Evolutionary conservation across 768 basidiomycete genomes (phyloP).

Genomic region (Leccinum subtestaceum): DNA sequence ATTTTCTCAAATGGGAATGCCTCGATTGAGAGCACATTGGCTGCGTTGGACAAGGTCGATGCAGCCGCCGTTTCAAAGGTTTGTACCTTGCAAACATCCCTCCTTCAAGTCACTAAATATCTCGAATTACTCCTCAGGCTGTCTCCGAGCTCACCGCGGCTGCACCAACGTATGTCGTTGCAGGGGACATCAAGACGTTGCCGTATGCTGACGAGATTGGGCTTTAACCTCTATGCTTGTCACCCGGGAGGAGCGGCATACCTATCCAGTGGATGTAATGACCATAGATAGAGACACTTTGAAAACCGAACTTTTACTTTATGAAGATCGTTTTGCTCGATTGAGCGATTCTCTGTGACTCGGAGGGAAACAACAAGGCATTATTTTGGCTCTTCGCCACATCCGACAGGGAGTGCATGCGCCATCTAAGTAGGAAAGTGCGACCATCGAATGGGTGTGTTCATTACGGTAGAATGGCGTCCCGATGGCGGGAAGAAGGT

Average conservation of each 20-base stretch:
- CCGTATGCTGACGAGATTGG: conserved; percentile 86
- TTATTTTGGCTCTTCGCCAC: neutral
- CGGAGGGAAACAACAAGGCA: neutral
- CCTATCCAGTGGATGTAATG: conserved; percentile 15
- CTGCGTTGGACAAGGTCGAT: conserved; percentile 68
- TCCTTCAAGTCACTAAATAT: neutral
- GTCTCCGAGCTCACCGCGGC: conserved; percentile 62
- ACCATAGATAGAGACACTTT: conserved; percentile 14
- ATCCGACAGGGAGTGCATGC: neutral
- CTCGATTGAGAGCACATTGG: conserved; percentile 60
- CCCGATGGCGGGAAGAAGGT: neutral
- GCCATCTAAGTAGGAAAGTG: no score
- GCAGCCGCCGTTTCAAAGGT: conserved; percentile 71
- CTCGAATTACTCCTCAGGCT: conserved; percentile 35
- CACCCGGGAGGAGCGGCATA: conserved; percentile 8
- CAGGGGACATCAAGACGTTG: conserved; percentile 74
- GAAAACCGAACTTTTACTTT: neutral
- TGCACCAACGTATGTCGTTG: conserved; percentile 84
- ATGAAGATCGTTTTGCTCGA: neutral
- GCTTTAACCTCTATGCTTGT: conserved; percentile 42
- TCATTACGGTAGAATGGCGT: neutral
- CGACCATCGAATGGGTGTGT: neutral
- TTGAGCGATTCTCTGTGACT: neutral
- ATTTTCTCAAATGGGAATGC: conserved; percentile 56
- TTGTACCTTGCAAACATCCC: neutral